Base-by-base conservation (phyloP, 1,284 basidiomycete genomes). In the Heliocybe sulcata region DNA sequence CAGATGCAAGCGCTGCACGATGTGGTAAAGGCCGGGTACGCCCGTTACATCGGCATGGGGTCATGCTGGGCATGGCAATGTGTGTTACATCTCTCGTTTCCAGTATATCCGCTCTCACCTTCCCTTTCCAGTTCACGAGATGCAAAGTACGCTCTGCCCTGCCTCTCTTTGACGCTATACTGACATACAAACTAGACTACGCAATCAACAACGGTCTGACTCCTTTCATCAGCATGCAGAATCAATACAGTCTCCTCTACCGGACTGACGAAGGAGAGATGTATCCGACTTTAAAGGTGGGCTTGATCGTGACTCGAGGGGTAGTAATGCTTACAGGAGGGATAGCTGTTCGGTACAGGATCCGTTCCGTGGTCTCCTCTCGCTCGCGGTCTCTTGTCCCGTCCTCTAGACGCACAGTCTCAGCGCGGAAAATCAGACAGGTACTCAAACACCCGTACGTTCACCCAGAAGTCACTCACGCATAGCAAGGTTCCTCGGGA, bases 151-250 rank as follows among this genome's bases (percentile, higher is more conserved):
- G n/a, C 50, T 45, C 61, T 54, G 14, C 9, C 10, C 2, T 31
- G 2, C 19, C 23, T 11, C 26, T n/a, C 29, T n/a, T 20, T 14
- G 12, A 11, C 12, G 19, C 20, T 23, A 51, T 26, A 29, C 22
- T 19, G 53, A 4, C 23, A 3, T 50, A 12, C 2, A 4, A 35
- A 8, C 12, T 9, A 69, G 67, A 65, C 56, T 69, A 69, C 50
- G 67, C 66, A 12, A 67, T 68, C 55, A 57, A 53, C 12, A 67
- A 78, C 64, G 65, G 66, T 47, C 67, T 77, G 35, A 78, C 76
- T 20, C 73, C 73, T 1, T 79, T 78, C 68, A 75, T 79, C 64
- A 72, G 71, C 19, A 80, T 81, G 79, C 80, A 82, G 59, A 76
- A 78, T 63, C 76, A 71, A 53, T 68, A 73, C 59, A 67, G 58